Evolutionary conservation across 345 rosid genomes (phyloP).

Genomic region (Rhizophora apiculata): DNA sequence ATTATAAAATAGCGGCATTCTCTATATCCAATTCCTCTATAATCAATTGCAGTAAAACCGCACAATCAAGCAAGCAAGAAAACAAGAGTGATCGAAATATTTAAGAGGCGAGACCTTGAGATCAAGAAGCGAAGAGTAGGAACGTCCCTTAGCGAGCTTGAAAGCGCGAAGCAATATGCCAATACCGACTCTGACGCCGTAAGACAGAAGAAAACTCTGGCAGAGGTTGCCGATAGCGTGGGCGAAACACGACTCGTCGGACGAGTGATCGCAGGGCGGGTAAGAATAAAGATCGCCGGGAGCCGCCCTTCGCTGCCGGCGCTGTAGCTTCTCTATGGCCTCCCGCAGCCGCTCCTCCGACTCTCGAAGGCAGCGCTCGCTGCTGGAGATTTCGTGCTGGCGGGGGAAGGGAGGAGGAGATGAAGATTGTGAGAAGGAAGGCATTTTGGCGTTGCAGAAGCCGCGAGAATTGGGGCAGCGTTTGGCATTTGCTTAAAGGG

Average conservation of each 20-base stretch:
- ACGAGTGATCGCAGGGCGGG: conserved; percentile 73
- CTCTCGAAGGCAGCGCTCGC: conserved; percentile 64
- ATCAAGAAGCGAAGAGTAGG: conserved; percentile 93
- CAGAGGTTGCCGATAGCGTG: conserved; percentile 98
- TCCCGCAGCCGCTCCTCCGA: conserved; percentile 97
- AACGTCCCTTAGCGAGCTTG: conserved; percentile 86
- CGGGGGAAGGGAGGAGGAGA: conserved; percentile 33
- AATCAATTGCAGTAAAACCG: too few relatives aligned
- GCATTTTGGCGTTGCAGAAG: too few relatives aligned
- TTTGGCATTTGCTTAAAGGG: conserved; percentile 15
- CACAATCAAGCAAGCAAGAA: too few relatives aligned
- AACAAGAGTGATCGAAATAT: too few relatives aligned
- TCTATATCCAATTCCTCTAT: too few relatives aligned
- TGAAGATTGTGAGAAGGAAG: conserved; percentile 14
- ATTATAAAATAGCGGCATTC: too few relatives aligned
- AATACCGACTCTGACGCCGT: conserved; percentile 95
- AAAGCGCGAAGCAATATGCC: conserved; percentile 97
- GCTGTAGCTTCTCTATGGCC: conserved; percentile 82
- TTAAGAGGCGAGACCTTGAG: background rate
- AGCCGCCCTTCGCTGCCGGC: conserved; percentile 62
- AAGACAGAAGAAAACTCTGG: conserved; percentile 94
- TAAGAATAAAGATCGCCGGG: conserved; percentile 35
- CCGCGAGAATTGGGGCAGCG: background rate
- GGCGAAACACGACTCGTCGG: conserved; percentile 87
- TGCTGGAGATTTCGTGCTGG: conserved; percentile 41